These are phyloP conservation scores for Wickerhamomyces sp. DNA, from an alignment of 1,139 yeast species.

Conservation along the genomic window DNA sequence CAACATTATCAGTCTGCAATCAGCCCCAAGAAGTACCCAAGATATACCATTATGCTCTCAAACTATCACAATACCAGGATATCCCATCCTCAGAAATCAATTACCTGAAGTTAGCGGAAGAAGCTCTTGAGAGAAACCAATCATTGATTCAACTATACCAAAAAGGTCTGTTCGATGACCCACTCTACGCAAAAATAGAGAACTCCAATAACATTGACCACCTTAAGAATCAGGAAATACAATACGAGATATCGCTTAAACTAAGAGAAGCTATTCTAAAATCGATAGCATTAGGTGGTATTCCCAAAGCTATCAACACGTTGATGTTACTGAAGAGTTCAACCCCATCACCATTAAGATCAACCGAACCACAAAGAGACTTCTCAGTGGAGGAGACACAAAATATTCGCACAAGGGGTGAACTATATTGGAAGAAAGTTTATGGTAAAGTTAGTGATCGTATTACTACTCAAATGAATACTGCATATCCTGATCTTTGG, in stretches of 20 bases:
- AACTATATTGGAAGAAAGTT: slow-evolving; percentile 67
- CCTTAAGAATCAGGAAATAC: slow-evolving; percentile 1
- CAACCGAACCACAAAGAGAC: slow-evolving; percentile 24
- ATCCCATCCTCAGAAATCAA: slow-evolving; percentile 23
- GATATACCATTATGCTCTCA: slow-evolving; percentile 68
- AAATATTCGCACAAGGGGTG: slow-evolving; percentile 43
- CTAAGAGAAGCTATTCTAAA: slow-evolving; percentile 75
- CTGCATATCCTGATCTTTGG: slow-evolving; percentile 85
- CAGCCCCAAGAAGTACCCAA: slow-evolving; percentile 76
- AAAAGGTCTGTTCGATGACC: slow-evolving; percentile 11
- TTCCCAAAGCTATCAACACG: slow-evolving; percentile 82
- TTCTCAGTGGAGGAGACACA: slow-evolving; percentile 7
- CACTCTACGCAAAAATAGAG: slow-evolving; percentile 13
- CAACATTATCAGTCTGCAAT: slow-evolving; percentile 77
- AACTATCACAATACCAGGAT: slow-evolving; percentile 37
- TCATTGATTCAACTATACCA: slow-evolving; percentile 1
- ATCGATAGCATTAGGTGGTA: slow-evolving; percentile 72
- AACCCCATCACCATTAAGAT: slow-evolving; percentile 51
- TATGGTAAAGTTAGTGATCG: slow-evolving; percentile 71
- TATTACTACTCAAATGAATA: slow-evolving; percentile 60
- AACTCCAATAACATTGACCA: slow-evolving; percentile 16
- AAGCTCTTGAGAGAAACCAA: slow-evolving; percentile 8
- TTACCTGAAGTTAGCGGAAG: slow-evolving; percentile 28
- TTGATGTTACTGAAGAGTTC: slow-evolving; percentile 58
- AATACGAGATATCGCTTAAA: slow-evolving; percentile 42